Base-by-base conservation (phyloP, 1,284 basidiomycete species). In the Rhodotorula sp. region DNA sequence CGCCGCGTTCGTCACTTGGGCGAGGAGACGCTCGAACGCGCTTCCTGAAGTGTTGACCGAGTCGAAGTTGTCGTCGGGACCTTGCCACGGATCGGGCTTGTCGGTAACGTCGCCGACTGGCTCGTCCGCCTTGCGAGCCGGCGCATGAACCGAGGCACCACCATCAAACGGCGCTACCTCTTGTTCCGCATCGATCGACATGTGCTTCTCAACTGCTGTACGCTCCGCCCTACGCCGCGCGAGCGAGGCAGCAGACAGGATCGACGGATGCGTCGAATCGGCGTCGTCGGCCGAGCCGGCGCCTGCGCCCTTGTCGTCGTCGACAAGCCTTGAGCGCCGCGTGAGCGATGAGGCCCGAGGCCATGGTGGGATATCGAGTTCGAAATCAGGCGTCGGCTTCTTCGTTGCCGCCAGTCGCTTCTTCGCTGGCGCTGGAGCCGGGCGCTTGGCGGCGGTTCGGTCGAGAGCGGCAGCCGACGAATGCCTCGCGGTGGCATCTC, bases 221-320 rank as follows among this genome's bases (percentile, higher is more conserved):
- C 29, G n/a, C 46, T 52, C 52, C 12, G 58, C 49, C 39, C 34
- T 57, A 15, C 65, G 52, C 3, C 59, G 26, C 15, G 69, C 69
- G 21, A 67, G 62, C 18, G 65, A 67, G 3, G 65, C 65, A 10
- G 69, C 69, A 43, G 69, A 71, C 2, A 64, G 62, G 20, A 52
- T 65, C 18, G 65, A 67, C 18, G 56, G 34, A 8, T 29, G 7
- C 8, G 69, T 61, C 29, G 39, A 18, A 2, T 29, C 34, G 26
- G 26, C 26, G 5, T 29, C 26, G n/a, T 14, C 54, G 29, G 15
- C 34, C 34, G 34, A 34, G 34, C 34, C 34, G 34, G 34, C 34
- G 34, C 34, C 34, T 34, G 34, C 34, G 34, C 34, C 39, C 39
- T 43, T 43, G 10, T 43, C 39, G 39, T 43, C 10, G 39, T 43